Evolutionary conservation across 331 rosid genomes (phyloP), one percentile per base, ranked within the genome.

Genomic region (Quercus phellos): DNA sequence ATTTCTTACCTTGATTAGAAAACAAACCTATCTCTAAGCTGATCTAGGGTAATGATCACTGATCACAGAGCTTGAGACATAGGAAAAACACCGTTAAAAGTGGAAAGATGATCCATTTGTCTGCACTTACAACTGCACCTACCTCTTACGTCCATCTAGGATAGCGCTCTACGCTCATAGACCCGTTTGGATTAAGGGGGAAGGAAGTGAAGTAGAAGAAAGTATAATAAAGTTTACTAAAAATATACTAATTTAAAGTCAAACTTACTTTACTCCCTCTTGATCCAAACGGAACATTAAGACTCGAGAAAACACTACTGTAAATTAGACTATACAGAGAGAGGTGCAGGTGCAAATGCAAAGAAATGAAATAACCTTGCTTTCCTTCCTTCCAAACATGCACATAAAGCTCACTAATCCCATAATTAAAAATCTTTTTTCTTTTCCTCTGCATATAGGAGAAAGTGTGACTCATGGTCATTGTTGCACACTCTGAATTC

Each of bases 261-360:
- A 38, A 38, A 38, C 0, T 2, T 38, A 7, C 46, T 38, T 8
- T 8, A 2, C 11, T 38, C 0, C 0, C 11, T 8, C 46, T 38
- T 11, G 0, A 8, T 38, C 1, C 12, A 38, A 8, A 38, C 46
- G 1, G 3, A 8, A 1, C 14, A 11, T 46, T 12, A 12, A 0
- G 53, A 46, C 5, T 1, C 0, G 0, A 46, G 53, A 12, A 38
- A 21, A 58, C 11, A 22, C 4, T 8, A 21, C 4, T 2, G 11
- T 4, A 8, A 12, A 11, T 9, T 29, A 66, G 24, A 42, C 27
- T 5, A 38, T 38, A 38, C 11, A 4, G 30, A 42, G 30, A 18
- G 2, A 84, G 88, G 85, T 84, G 85, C 88, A 84, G 88, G 88
- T 84, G 85, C 83, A 84, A 84, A 84, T 78, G 88, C 88, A 81